Conservation (phyloP, 1,284 basidiomycete genomes). For the Leucoagaricus sp. region DNA sequence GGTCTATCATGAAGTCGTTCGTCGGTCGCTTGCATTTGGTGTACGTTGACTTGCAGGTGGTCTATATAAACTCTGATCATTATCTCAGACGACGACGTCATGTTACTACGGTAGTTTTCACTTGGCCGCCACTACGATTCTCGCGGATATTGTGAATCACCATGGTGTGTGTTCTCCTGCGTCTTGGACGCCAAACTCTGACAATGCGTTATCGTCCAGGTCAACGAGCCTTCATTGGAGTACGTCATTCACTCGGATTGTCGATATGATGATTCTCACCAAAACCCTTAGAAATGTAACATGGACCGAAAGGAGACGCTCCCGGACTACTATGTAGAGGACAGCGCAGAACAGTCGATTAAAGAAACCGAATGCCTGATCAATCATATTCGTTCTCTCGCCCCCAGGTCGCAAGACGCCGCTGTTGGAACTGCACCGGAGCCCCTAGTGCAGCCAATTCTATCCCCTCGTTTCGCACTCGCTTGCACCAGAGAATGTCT, state of each 20-base stretch:
- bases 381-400: conserved; percentile 61
- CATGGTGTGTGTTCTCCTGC: conserved; percentile 51
- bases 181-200: background rate
- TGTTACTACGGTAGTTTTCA: conserved; percentile 93
- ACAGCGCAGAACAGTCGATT: conserved; percentile 58
- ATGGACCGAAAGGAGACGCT: conserved; percentile 76
- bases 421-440: conserved; percentile 28
- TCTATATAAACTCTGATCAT: background rate
- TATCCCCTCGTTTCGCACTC: conserved; percentile 96
- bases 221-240: conserved; percentile 31
- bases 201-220: background rate
- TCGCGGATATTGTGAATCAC: conserved; percentile 81
- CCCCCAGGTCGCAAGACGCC: conserved; percentile 27
- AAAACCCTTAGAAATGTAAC: conserved; percentile 77
- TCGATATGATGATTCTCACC: background rate
- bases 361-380: conserved; percentile 68
- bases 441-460: conserved; percentile 80
- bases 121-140: conserved; percentile 75
- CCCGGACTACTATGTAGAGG: conserved; percentile 75
- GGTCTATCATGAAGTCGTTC: conserved; percentile 76
- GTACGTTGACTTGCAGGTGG: conserved; percentile 46
- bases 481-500: conserved; percentile 85
- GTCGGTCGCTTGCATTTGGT: conserved; percentile 74
- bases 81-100: conserved; percentile 84
- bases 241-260: conserved; percentile 17